A percentile compares a stretch with the other conserved stretches of the same genome.
Conservation (phyloP, 2,329 filamentous ascomycete species). For the Didymella sp. region DNA sequence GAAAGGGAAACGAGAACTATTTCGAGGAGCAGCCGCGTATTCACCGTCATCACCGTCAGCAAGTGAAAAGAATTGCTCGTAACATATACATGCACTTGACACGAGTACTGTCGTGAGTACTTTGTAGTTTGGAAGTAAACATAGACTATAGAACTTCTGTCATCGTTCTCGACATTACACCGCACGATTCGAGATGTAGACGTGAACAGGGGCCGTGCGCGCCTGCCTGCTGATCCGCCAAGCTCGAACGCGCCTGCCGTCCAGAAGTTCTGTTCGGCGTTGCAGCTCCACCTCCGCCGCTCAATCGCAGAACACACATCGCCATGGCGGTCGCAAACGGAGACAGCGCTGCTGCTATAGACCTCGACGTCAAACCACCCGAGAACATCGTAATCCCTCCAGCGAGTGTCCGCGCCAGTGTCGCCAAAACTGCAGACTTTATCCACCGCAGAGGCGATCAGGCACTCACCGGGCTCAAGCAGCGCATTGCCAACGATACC, state of each 20-base stretch:
- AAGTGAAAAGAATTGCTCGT: not conserved
- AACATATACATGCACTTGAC: not conserved
- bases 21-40: constrained; percentile 21
- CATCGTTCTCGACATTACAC: not conserved
- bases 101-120: not conserved
- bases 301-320: constrained; percentile 13
- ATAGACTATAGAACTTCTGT: not conserved
- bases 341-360: constrained; percentile 25
- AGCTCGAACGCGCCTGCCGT: constrained; percentile 12
- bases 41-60: constrained; percentile 9
- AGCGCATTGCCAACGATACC: constrained; percentile 83
- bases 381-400: constrained; percentile 85
- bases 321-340: constrained; percentile 44
- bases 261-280: constrained; percentile 15
- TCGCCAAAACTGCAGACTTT: constrained; percentile 95
- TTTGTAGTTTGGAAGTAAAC: not conserved
- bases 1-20: constrained; percentile 36
- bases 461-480: constrained; percentile 84
- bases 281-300: constrained; percentile 19
- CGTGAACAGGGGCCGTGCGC: constrained; percentile 3
- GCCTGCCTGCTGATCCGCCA: constrained; percentile 20
- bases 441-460: constrained; percentile 71
- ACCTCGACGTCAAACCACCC: constrained; percentile 68
- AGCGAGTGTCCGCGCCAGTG: constrained; percentile 78
- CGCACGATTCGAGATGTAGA: constrained; percentile 12